These are phyloP conservation scores for Zopfochytrium polystomum DNA, from an alignment of 371 early-diverging fungal genomes.

Conservation along the genomic window DNA sequence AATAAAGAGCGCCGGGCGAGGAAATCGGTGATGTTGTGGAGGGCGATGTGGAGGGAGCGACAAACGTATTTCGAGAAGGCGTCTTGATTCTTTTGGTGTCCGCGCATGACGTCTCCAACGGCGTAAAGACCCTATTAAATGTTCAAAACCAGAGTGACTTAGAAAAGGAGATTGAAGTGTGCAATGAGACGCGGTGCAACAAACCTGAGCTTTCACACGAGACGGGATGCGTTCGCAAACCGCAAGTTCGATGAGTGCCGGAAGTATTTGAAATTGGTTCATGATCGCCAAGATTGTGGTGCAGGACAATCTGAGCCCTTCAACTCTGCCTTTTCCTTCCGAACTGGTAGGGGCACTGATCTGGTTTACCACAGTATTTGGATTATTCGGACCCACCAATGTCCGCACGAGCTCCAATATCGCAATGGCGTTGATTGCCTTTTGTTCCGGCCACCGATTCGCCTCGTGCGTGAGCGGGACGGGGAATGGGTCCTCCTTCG, in stretches of 20 bases:
- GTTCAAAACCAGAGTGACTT: too few species aligned
- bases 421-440: constrained; percentile 74
- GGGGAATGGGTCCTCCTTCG: constrained; percentile 24
- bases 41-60: constrained; percentile 19
- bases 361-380: constrained; percentile 83
- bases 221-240: constrained; percentile 48
- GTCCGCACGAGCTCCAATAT: constrained; percentile 84
- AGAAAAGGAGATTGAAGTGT: too few species aligned
- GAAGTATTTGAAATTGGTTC: constrained; percentile 62
- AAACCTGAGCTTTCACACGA: constrained; percentile 53
- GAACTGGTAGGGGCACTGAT: constrained; percentile 34
- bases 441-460: constrained; percentile 63
- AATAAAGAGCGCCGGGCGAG: constrained; percentile 32
- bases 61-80: constrained; percentile 58
- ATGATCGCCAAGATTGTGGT: constrained; percentile 62
- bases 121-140: constrained; percentile 73
- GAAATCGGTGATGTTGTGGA: constrained; percentile 13
- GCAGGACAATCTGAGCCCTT: background rate
- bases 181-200: background rate
- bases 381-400: constrained; percentile 80
- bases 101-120: constrained; percentile 77
- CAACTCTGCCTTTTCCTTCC: background rate
- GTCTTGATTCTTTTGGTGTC: constrained; percentile 71
- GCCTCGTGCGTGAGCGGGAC: constrained; percentile 37
- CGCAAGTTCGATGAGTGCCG: constrained; percentile 48